phyloP scores from a whole-genome alignment of 768 basidiomycete genomes.

The Kwoniella pini region DNA sequence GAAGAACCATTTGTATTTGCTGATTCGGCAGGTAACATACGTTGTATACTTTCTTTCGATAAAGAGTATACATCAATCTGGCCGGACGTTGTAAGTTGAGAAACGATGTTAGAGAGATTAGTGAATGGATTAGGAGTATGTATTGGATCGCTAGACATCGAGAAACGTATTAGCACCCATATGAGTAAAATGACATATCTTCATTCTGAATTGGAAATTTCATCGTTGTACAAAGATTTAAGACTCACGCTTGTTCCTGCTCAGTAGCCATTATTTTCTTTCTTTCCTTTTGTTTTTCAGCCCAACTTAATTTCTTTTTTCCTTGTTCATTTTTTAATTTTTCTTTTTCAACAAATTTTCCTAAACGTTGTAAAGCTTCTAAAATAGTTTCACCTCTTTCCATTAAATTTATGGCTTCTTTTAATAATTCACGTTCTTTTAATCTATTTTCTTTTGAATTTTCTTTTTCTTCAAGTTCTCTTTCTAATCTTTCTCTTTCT shows the following conservation, averaged over 20 bases:
- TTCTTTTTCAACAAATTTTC: slow-evolving; percentile 56
- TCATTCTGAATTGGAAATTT: neutral
- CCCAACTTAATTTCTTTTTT: slow-evolving; percentile 46
- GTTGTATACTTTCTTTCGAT: slow-evolving; percentile 53
- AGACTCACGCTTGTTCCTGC: slow-evolving; percentile 31
- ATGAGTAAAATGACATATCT: neutral
- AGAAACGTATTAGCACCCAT: neutral
- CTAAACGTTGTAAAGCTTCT: slow-evolving; percentile 83
- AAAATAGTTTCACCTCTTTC: slow-evolving; percentile 89
- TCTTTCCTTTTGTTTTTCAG: slow-evolving; percentile 57
- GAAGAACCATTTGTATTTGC: slow-evolving; percentile 12
- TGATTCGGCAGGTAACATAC: slow-evolving; percentile 46
- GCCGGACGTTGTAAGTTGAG: slow-evolving; percentile 48
- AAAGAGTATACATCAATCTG: slow-evolving; percentile 55
- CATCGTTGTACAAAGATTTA: neutral
- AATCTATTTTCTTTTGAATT: slow-evolving; percentile 55
- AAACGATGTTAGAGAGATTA: slow-evolving; percentile 52
- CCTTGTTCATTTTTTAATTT: slow-evolving; percentile 7
- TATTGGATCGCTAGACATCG: slow-evolving; percentile 21
- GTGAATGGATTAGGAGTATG: slow-evolving; percentile 50
- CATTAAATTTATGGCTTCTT: slow-evolving; percentile 66
- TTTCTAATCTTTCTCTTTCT: slow-evolving; percentile 67
- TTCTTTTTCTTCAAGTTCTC: slow-evolving; percentile 73
- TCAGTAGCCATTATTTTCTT: slow-evolving; percentile 42
- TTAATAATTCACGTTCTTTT: slow-evolving; percentile 46